Conservation (phyloP, 768 basidiomycete species). For the Cystobasidium tubakii region DNA sequence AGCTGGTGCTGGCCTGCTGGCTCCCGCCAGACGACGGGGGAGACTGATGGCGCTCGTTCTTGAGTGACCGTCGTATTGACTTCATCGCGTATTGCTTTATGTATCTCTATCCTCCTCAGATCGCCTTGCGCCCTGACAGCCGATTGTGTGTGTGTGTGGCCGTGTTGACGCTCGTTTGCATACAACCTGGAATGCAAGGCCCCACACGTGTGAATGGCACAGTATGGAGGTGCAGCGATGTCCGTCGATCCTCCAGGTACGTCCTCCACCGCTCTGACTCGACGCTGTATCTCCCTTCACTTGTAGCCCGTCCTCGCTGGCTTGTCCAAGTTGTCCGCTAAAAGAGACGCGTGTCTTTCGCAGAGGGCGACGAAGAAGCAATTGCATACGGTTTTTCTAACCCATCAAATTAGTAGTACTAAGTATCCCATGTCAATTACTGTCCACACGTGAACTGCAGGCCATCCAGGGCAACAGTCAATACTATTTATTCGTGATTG, state of each 20-base stretch:
- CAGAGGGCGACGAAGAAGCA: no score
- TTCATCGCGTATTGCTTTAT: slow-evolving; percentile 59
- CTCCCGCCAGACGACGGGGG: slow-evolving; percentile 63
- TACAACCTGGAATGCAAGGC: neutral
- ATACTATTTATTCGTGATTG: neutral
- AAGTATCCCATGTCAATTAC: no score
- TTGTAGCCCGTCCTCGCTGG: neutral
- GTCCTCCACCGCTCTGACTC: neutral
- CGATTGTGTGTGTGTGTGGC: no score
- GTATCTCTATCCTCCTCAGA: no score
- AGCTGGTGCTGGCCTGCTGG: slow-evolving; percentile 63
- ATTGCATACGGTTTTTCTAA: no score
- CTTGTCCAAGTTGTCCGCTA: no score
- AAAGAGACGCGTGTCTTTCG: no score
- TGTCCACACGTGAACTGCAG: neutral
- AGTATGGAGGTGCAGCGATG: neutral
- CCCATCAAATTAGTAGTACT: no score
- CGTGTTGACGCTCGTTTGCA: neutral
- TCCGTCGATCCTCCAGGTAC: neutral
- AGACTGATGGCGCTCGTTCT: slow-evolving; percentile 58
- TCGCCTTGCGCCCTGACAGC: no score
- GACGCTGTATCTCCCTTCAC: neutral
- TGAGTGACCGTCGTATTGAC: slow-evolving; percentile 73
- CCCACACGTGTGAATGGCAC: neutral
- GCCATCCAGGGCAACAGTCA: neutral